Evolutionary conservation across 768 basidiomycete genomes (phyloP).

Genomic region (Leccinum broughii): DNA sequence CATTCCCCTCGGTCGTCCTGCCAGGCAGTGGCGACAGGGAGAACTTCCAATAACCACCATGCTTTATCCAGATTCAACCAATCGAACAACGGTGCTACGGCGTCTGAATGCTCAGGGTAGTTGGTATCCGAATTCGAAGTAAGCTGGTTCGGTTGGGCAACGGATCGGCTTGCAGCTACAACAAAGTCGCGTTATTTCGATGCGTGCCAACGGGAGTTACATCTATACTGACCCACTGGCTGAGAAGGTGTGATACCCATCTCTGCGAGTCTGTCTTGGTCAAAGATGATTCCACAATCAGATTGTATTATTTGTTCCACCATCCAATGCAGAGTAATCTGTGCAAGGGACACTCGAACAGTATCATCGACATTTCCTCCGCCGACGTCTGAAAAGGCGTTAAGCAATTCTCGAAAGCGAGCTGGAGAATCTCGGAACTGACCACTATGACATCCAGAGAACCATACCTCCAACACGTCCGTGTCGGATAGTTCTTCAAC

Average conservation of each 20-base stretch:
- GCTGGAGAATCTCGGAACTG: slow-evolving; percentile 20
- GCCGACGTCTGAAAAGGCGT: slow-evolving; percentile 55
- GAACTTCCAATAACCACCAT: slow-evolving; percentile 77
- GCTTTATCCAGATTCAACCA: slow-evolving; percentile 39
- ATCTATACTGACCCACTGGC: slow-evolving; percentile 1
- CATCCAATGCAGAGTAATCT: slow-evolving; percentile 79
- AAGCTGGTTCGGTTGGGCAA: not conserved
- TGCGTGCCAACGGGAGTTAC: not conserved
- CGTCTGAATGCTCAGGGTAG: slow-evolving; percentile 25
- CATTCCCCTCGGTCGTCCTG: slow-evolving; percentile 58
- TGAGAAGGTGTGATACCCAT: slow-evolving; percentile 37
- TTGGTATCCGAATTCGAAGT: not conserved
- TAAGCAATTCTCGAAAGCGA: slow-evolving; percentile 1
- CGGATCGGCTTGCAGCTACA: not conserved
- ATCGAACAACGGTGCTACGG: slow-evolving; percentile 57
- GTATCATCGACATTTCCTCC: slow-evolving; percentile 57
- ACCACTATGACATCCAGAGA: slow-evolving; percentile 73
- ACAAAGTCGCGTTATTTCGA: not conserved
- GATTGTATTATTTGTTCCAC: slow-evolving; percentile 60
- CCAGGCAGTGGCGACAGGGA: slow-evolving; percentile 54
- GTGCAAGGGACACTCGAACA: slow-evolving; percentile 43
- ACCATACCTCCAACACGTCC: slow-evolving; percentile 81
- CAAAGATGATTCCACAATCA: slow-evolving; percentile 61
- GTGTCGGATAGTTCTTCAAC: slow-evolving; percentile 19
- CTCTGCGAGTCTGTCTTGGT: slow-evolving; percentile 45